Evolutionary conservation across 2,329 filamentous ascomycete genomes (phyloP).

Genomic region (Pestalotiopsis sp.): DNA sequence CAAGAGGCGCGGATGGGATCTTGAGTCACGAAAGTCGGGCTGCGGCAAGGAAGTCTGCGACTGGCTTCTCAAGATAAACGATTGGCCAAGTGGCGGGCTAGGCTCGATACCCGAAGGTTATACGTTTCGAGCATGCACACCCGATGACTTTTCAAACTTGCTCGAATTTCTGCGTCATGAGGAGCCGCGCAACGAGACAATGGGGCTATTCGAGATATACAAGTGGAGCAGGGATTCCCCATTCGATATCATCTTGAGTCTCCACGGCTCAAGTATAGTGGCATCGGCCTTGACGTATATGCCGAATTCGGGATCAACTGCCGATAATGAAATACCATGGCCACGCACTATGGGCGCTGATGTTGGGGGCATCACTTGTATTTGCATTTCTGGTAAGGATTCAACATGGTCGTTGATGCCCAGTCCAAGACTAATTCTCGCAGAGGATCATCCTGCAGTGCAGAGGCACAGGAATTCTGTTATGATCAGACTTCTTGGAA

Average conservation of each 20-base stretch:
- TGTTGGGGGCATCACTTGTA: slow-evolving; percentile 62
- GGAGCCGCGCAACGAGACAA: slow-evolving; percentile 46
- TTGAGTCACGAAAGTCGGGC: slow-evolving; percentile 46
- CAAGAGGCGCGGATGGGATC: slow-evolving; percentile 53
- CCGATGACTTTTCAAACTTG: slow-evolving; percentile 48
- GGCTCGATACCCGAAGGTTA: slow-evolving; percentile 40
- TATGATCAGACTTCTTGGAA: slow-evolving; percentile 56
- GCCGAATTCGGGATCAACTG: slow-evolving; percentile 46
- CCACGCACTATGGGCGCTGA: slow-evolving; percentile 50
- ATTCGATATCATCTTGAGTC: slow-evolving; percentile 56
- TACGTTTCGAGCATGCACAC: slow-evolving; percentile 46
- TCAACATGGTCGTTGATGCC: slow-evolving; percentile 15
- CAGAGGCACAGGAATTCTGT: slow-evolving; percentile 50
- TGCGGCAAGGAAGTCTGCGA: slow-evolving; percentile 54
- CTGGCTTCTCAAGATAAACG: slow-evolving; percentile 55
- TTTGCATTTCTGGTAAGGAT: slow-evolving; percentile 57
- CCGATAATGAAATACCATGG: slow-evolving; percentile 59
- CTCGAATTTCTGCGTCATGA: slow-evolving; percentile 53
- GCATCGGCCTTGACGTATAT: slow-evolving; percentile 59
- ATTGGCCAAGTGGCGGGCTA: slow-evolving; percentile 47
- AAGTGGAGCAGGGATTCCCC: slow-evolving; percentile 50
- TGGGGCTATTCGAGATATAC: slow-evolving; percentile 65
- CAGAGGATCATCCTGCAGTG: slow-evolving; percentile 47
- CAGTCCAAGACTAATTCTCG: not conserved
- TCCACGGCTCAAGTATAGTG: slow-evolving; percentile 51